Base-by-base conservation (phyloP, 1,284 basidiomycete genomes). In the Gomphus sp. region DNA sequence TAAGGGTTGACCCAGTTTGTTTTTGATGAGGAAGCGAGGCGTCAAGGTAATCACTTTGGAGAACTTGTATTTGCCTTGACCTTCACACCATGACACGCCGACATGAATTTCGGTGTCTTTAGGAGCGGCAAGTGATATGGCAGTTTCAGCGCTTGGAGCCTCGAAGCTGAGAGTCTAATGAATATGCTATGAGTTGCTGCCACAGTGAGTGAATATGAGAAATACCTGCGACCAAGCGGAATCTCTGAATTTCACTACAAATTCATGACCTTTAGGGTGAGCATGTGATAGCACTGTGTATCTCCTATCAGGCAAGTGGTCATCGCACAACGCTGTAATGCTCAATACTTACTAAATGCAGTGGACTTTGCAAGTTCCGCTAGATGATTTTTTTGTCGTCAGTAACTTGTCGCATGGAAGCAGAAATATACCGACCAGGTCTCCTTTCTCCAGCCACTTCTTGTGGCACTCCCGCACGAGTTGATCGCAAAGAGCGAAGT, bases 61-160 rank as follows among this genome's bases (percentile, higher is more conserved):
- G 52, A 99, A 76, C 71, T 98, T 98, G 74, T 98, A 99, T 78
- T 95, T 97, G 52, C 97, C 97, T 31, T 89, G 74, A 4, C 96
- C 96, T 70, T 98, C 95, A 22, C 84, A 81, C 80, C 97, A 98
- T 4, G 93, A 96, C 55, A 99, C 69, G 6, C 97, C 97, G 41
- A 93, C 74, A 67, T 95, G 91, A 62, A 89, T 81, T 69, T 95
- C 90, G 55, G 89, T 87, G n/a, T 82, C 74, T 65, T 80, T 88
- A 59, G 82, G 81, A 41, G 76, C 78, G 2, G 85, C 79, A 62
- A 95, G 81, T 49, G 87, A 81, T 56, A 99, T 78, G 62, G 90
- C 88, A 58, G 87, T 89, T 66, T 98, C 94, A 8, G 95, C 94
- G 1, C 89, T 82, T 31, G 95, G 87, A 2, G 95, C 93, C 68